phyloP scores from a whole-genome alignment of 441 rosid species.

The Corymbia citriodora region DNA sequence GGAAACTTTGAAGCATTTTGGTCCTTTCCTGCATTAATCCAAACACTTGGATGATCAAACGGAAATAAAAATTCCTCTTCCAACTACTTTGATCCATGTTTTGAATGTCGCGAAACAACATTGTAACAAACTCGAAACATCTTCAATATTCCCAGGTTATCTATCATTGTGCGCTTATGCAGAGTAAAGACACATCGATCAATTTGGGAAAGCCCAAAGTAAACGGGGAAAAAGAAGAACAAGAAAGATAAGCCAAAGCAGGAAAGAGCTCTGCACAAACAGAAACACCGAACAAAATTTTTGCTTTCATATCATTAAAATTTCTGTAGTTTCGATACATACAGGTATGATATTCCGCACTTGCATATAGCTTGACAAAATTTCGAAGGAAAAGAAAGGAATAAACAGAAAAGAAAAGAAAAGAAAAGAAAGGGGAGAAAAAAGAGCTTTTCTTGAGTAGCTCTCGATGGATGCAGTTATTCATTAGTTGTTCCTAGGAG shows the following conservation, averaged over 20 bases:
- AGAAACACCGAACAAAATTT: neutral
- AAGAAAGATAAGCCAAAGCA: neutral
- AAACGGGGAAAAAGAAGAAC: neutral
- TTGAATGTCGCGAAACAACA: neutral
- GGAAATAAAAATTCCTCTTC: neutral
- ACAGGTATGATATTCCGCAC: conserved; percentile 9
- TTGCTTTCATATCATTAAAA: conserved; percentile 2
- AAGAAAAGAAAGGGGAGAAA: neutral
- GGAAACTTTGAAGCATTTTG: neutral
- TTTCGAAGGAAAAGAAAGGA: neutral
- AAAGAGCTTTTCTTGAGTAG: neutral
- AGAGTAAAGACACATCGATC: neutral
- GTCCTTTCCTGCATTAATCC: neutral
- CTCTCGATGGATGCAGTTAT: neutral
- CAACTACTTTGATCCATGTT: neutral
- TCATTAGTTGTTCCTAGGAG: conserved; percentile 48
- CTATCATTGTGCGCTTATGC: neutral
- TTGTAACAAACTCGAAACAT: neutral
- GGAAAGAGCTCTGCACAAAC: neutral
- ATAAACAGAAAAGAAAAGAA: conserved; percentile 16
- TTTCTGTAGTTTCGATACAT: conserved; percentile 6
- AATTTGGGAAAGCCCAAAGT: neutral
- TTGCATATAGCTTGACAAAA: conserved; percentile 5
- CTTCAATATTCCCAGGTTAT: neutral
- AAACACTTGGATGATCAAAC: neutral